Conservation (phyloP, 2,329 filamentous ascomycete species). For the Allantophomopsis cytisporea region DNA sequence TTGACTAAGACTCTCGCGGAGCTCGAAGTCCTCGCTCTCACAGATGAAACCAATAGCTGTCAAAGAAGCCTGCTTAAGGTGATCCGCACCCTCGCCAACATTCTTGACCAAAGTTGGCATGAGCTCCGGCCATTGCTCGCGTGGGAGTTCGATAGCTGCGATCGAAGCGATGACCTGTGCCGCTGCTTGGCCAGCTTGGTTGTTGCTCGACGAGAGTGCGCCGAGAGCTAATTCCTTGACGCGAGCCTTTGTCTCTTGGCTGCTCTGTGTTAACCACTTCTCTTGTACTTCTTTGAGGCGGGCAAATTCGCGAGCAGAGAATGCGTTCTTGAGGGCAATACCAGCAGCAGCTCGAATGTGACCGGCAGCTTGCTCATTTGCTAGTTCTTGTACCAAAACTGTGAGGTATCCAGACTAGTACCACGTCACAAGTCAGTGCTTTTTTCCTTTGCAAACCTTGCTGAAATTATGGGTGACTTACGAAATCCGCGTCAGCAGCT, state of each 20-base stretch:
- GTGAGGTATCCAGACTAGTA: slow-evolving; percentile 80
- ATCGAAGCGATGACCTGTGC: slow-evolving; percentile 94
- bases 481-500: slow-evolving; percentile 91
- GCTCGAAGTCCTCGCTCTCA: slow-evolving; percentile 81
- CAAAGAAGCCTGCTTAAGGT: slow-evolving; percentile 88
- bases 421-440: slow-evolving; percentile 8
- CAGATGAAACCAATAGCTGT: slow-evolving; percentile 98
- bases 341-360: slow-evolving; percentile 88
- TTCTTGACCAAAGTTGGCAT: slow-evolving; percentile 84
- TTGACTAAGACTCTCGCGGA: slow-evolving; percentile 64
- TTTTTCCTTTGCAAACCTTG: slow-evolving; percentile 11
- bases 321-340: slow-evolving; percentile 95
- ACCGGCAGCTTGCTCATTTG: slow-evolving; percentile 73
- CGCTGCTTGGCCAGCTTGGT: slow-evolving; percentile 74
- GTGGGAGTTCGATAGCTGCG: slow-evolving; percentile 85
- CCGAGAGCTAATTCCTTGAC: slow-evolving; percentile 87
- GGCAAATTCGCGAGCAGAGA: slow-evolving; percentile 80
- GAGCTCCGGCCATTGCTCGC: slow-evolving; percentile 85
- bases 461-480: slow-evolving; percentile 34
- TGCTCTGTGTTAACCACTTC: slow-evolving; percentile 82
- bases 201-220: slow-evolving; percentile 68
- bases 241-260: slow-evolving; percentile 66
- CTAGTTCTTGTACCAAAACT: slow-evolving; percentile 85
- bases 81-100: slow-evolving; percentile 72
- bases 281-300: slow-evolving; percentile 82